Evolutionary conservation across 345 rosid genomes (phyloP).

Genomic region (Lumnitzera littorea): DNA sequence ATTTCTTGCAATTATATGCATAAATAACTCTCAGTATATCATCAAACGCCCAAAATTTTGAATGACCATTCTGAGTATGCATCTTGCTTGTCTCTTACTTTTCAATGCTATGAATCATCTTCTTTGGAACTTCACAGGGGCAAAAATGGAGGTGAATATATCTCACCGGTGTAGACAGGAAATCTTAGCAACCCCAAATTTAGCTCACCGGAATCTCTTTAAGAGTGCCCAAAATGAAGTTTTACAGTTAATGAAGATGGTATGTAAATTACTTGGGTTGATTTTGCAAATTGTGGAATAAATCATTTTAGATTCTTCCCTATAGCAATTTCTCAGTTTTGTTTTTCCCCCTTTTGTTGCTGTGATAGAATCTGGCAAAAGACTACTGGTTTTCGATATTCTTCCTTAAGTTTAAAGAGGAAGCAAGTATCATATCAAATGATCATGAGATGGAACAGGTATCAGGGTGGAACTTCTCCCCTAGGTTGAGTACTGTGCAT

Average conservation of each 20-base stretch:
- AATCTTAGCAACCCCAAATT: constrained; percentile 52
- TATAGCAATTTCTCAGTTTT: not conserved
- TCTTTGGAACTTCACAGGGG: constrained; percentile 34
- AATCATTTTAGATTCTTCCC: not conserved
- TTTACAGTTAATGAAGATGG: constrained; percentile 80
- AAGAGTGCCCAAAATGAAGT: constrained; percentile 59
- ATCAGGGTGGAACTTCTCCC: constrained; percentile 61
- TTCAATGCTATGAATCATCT: not conserved
- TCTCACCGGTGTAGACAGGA: constrained; percentile 67
- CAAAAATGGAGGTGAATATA: constrained; percentile 80
- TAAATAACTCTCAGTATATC: too few species aligned
- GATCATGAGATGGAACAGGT: constrained; percentile 37
- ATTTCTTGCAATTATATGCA: too few species aligned
- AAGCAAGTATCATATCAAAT: constrained; percentile 31
- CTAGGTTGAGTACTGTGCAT: constrained; percentile 67
- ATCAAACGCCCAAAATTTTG: not conserved
- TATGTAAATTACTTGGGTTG: constrained; percentile 11
- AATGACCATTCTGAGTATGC: not conserved
- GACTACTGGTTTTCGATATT: constrained; percentile 81
- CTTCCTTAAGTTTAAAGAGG: constrained; percentile 77
- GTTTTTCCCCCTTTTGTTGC: not conserved
- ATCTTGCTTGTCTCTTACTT: not conserved
- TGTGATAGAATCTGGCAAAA: constrained; percentile 57
- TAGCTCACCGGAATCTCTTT: constrained; percentile 62
- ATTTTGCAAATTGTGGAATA: not conserved